These are phyloP conservation scores for Cercospora janseana DNA, from an alignment of 2,329 filamentous ascomycete genomes.

Conservation along the genomic window DNA sequence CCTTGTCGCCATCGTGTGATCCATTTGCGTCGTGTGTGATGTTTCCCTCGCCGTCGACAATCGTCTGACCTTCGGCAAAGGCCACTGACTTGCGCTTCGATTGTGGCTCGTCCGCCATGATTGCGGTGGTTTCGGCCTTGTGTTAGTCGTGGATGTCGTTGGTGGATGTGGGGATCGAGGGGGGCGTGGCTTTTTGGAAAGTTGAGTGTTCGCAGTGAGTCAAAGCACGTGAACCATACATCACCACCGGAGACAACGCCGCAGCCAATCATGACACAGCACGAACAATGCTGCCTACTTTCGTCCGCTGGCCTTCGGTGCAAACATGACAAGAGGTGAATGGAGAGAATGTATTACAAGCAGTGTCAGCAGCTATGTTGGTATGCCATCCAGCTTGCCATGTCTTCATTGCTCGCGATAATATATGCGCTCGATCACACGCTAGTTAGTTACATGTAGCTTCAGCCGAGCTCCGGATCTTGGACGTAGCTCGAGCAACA, in stretches of 20 bases:
- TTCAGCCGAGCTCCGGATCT: constrained; percentile 7
- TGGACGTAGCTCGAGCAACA: neutral
- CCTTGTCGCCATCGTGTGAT: constrained; percentile 66
- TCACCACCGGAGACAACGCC: constrained; percentile 4
- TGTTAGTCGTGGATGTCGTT: neutral
- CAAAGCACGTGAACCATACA: constrained; percentile 4
- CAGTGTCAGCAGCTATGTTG: no score
- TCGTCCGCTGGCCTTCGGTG: no score
- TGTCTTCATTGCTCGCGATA: no score
- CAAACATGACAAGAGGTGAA: no score
- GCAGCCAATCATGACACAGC: neutral
- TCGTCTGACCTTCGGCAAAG: constrained; percentile 81
- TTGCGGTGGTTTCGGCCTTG: constrained; percentile 38
- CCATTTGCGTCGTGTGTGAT: constrained; percentile 70
- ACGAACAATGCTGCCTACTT: no score
- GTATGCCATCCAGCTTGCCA: no score
- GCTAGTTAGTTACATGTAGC: neutral
- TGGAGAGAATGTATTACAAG: no score
- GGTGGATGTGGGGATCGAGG: neutral
- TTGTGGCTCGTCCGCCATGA: constrained; percentile 58
- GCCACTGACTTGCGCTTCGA: constrained; percentile 83
- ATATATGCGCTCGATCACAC: no score
- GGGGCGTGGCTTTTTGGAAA: neutral
- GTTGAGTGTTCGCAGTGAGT: constrained; percentile 8
- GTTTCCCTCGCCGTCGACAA: constrained; percentile 86